phyloP scores from a whole-genome alignment of 495 filamentous ascomycete species.

The Penicillium parvum region DNA sequence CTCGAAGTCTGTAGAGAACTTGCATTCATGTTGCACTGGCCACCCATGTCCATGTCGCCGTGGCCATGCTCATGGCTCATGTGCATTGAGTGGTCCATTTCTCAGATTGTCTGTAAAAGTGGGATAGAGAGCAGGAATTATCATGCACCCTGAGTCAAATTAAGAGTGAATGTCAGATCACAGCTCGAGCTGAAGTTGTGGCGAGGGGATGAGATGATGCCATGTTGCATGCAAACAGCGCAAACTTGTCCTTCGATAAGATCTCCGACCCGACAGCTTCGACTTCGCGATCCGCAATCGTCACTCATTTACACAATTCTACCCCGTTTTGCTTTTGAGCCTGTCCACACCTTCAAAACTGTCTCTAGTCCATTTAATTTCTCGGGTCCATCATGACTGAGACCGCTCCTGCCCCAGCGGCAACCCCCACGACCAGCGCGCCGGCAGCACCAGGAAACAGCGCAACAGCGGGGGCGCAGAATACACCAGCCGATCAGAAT shows the following conservation, averaged over 20 bases:
- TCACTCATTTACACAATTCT: too few species aligned
- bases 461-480: slow-evolving; percentile 25
- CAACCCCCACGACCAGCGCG: slow-evolving; percentile 17
- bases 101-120: too few species aligned
- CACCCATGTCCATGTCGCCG: slow-evolving; percentile 54
- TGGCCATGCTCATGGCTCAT: slow-evolving; percentile 46
- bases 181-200: background rate
- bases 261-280: slow-evolving; percentile 8
- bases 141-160: too few species aligned
- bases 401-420: slow-evolving; percentile 38
- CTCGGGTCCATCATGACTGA: slow-evolving; percentile 53
- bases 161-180: background rate
- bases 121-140: background rate
- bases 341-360: too few species aligned
- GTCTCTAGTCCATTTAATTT: too few species aligned
- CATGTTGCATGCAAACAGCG: slow-evolving; percentile 32
- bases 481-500: slow-evolving; percentile 29
- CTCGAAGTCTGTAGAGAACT: slow-evolving; percentile 16
- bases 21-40: slow-evolving; percentile 82
- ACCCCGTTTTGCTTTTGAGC: too few species aligned
- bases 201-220: background rate
- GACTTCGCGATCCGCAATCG: slow-evolving; percentile 16
- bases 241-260: slow-evolving; percentile 37
- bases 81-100: slow-evolving; percentile 43
- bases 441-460: slow-evolving; percentile 16